Evolutionary conservation across 768 basidiomycete species (phyloP).

Genomic region (Tricholoma matsutake): DNA sequence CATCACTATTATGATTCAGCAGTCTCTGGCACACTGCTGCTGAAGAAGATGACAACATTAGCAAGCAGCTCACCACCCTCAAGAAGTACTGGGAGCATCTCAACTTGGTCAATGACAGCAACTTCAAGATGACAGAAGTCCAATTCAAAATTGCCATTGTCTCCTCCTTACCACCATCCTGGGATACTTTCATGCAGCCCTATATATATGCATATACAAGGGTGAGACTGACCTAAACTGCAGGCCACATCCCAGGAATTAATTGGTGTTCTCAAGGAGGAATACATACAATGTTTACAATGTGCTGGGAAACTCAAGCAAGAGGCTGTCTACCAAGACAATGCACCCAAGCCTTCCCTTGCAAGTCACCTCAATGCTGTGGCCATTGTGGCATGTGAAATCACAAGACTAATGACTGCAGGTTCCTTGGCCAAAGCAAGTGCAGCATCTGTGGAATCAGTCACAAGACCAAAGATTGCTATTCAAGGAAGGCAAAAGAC

Average conservation of each 20-base stretch:
- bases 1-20: neutral
- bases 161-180: constrained; percentile 1
- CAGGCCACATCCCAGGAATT: neutral
- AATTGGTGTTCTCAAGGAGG: neutral
- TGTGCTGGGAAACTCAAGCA: neutral
- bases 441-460: neutral
- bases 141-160: constrained; percentile 1
- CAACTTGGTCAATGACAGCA: neutral
- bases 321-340: neutral
- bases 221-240: neutral
- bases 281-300: neutral
- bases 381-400: neutral
- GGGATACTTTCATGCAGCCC: constrained; percentile 1
- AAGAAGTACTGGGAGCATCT: neutral
- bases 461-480: neutral
- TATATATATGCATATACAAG: neutral
- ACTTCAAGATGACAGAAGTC: neutral
- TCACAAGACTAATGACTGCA: neutral
- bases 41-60: neutral
- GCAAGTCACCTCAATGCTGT: neutral
- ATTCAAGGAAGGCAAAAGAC: neutral
- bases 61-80: neutral
- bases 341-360: neutral
- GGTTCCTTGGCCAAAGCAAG: neutral
- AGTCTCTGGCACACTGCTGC: neutral